phyloP scores from a whole-genome alignment of 2,329 filamentous ascomycete species.

The Amphichorda felina region DNA sequence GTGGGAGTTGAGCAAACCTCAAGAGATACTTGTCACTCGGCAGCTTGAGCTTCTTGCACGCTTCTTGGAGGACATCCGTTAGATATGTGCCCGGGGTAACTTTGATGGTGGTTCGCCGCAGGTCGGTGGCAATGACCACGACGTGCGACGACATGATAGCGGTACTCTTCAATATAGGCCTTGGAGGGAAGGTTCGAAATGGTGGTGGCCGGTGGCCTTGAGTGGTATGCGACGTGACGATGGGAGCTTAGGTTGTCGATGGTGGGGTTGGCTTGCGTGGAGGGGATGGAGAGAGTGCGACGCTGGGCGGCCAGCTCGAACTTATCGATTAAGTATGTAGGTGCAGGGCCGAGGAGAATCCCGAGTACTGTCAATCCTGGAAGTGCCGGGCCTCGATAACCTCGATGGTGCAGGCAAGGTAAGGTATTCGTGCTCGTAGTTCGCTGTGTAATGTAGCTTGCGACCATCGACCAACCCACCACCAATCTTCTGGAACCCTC shows the following conservation, averaged over 20 bases:
- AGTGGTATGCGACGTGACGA: background rate
- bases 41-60: conserved; percentile 71
- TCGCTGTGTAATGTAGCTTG: no score
- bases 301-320: no score
- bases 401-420: no score
- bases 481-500: conserved; percentile 5
- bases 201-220: no score
- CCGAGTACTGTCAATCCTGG: no score
- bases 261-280: conserved; percentile 4
- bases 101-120: conserved; percentile 70
- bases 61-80: conserved; percentile 76
- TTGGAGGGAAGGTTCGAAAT: no score
- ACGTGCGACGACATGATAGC: conserved; percentile 72
- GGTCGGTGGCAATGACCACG: conserved; percentile 71
- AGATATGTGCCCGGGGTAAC: conserved; percentile 72
- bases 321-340: no score
- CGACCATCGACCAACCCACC: no score
- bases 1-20: conserved; percentile 46
- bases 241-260: conserved; percentile 2
- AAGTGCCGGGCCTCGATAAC: no score
- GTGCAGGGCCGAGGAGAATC: no score
- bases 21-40: conserved; percentile 64
- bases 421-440: no score
- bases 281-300: background rate
- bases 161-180: no score